Evolutionary conservation across 345 rosid species (phyloP).

Genomic region (Lagerstroemia speciosa): DNA sequence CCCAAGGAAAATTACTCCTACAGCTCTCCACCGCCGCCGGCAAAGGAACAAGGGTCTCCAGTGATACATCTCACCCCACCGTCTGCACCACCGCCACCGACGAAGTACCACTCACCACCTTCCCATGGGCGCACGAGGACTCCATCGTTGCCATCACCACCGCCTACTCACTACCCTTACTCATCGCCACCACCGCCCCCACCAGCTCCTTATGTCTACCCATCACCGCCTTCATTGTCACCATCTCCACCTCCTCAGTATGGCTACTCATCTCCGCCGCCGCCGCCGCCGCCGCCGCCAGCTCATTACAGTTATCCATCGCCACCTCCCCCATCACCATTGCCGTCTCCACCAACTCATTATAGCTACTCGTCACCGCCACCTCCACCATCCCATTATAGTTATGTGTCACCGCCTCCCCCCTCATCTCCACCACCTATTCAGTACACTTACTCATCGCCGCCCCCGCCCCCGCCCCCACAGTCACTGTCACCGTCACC

Average conservation of each 20-base stretch:
- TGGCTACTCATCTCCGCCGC: too few relatives aligned
- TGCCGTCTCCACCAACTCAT: slow-evolving; percentile 3
- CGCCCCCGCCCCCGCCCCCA: slow-evolving; percentile 1
- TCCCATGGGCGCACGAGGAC: too few relatives aligned
- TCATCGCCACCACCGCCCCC: too few relatives aligned
- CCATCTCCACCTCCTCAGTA: too few relatives aligned
- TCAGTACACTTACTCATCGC: slow-evolving; percentile 3
- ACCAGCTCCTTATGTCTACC: too few relatives aligned
- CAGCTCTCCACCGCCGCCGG: slow-evolving; percentile 11
- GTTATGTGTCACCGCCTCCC: slow-evolving; percentile 4
- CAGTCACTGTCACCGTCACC: background rate
- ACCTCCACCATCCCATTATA: background rate
- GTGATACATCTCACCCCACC: slow-evolving; percentile 8
- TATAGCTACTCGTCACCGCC: background rate
- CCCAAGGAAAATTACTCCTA: background rate
- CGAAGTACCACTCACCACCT: too few relatives aligned
- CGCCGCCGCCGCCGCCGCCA: background rate
- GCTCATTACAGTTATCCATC: slow-evolving; percentile 4
- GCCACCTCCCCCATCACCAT: slow-evolving; percentile 12
- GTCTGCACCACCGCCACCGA: slow-evolving; percentile 9
- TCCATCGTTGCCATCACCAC: too few relatives aligned
- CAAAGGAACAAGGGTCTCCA: slow-evolving; percentile 12
- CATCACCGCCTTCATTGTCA: too few relatives aligned
- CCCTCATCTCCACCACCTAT: slow-evolving; percentile 14
- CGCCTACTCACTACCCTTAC: too few relatives aligned